Base-by-base conservation (phyloP, 2,329 filamentous ascomycete genomes). In the Venturia carpophila region DNA sequence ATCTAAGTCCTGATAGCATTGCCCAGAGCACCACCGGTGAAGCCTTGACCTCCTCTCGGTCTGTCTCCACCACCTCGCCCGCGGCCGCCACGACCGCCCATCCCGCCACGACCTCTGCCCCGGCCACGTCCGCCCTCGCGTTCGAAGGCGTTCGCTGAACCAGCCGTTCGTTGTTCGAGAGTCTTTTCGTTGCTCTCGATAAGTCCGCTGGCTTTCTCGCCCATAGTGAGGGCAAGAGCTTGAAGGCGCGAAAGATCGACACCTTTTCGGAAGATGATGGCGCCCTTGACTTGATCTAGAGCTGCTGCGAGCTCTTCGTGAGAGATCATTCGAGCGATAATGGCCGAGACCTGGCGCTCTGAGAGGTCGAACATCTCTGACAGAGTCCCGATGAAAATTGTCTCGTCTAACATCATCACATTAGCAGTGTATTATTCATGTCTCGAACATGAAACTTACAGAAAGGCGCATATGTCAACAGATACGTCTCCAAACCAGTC, bases 271-370 rank as follows among this genome's bases (percentile, higher is more conserved):
- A 99, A 99, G 80, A 97, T 94, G 78, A 99, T 91, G 63, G 91
- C 95, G 70, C 90, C 88, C 73, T 95, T 97, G 79, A 99, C 93
- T 80, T 99, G 94, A 81, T 99, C 95, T 37, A 99, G 86, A 45
- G 94, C 95, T 55, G 94, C 94, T 11, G 90, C 91, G 62, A 99
- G 87, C 79, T 99, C 94, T 79, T 99, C 94, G 81, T 99, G 94
- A 73, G 92, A 96, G 77, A 99, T 97, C 94, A 99, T 99, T 83
- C 96, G 96, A 84, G 91, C 96, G 73, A 99, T 87, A 65, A 99
- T 87, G 43, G 94, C 92, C n/a, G 90, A 83, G 63, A 97, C 92
- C 84, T 97, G 97, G 79, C 88, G 86, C 71, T 88, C 82, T 66
- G 92, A 85, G 30, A 99, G 87, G 79, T 99, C 94, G 77, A 99